Percentiles rank a stretch among this genome's conserved stretches.
Conservation (phyloP, 768 basidiomycete genomes). For the Russula griseocarnosa region DNA sequence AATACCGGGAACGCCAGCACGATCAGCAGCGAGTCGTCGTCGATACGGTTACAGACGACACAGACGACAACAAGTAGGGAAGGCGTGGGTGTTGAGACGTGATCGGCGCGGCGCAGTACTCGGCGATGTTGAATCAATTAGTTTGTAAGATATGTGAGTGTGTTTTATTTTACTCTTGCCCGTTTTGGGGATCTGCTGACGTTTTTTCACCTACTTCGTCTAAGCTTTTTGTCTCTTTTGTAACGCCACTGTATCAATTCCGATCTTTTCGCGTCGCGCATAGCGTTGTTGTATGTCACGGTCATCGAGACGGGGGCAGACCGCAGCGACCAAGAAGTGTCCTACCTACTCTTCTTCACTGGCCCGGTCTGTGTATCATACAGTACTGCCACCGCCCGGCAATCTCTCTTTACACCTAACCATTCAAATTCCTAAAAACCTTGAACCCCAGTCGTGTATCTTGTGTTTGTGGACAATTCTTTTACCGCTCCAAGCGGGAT, state of each 20-base stretch:
- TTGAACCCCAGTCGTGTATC: constrained; percentile 3
- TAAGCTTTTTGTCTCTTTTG: constrained; percentile 22
- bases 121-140: constrained; percentile 1
- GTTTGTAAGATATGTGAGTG: constrained; percentile 23
- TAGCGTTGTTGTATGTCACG: constrained; percentile 16
- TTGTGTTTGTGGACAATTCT: constrained; percentile 10
- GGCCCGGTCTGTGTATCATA: constrained; percentile 15
- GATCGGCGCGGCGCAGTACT: constrained; percentile 6
- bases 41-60: background rate
- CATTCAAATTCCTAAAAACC: background rate
- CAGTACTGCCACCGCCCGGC: background rate
- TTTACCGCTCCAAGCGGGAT: background rate
- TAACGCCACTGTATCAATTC: constrained; percentile 25
- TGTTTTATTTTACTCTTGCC: background rate
- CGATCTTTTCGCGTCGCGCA: constrained; percentile 16
- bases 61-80: constrained; percentile 2
- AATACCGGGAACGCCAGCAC: background rate
- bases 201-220: background rate
- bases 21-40: background rate
- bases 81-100: constrained; percentile 15
- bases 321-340: background rate
- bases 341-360: background rate
- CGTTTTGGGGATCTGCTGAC: background rate
- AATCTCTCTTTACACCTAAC: constrained; percentile 1
- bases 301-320: constrained; percentile 6